Percentiles rank a stretch among this genome's conserved stretches.
phyloP scores from a whole-genome alignment of 345 rosid species.

The Lepidium didymum region DNA sequence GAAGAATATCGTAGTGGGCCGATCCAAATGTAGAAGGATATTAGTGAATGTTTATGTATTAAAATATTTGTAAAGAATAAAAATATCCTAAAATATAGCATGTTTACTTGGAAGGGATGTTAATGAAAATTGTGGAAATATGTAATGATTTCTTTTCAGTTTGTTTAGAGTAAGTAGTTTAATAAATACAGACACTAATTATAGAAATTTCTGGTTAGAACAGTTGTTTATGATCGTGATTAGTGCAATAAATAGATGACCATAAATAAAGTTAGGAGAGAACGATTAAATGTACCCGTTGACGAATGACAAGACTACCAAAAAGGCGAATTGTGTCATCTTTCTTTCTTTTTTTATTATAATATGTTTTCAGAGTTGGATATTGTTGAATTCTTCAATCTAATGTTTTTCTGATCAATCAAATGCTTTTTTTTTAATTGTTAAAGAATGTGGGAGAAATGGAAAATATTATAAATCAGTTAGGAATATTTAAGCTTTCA shows the following conservation, averaged over 20 bases:
- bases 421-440: neutral
- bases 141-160: neutral
- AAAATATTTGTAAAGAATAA: neutral
- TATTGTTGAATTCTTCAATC: neutral
- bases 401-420: neutral
- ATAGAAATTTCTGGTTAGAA: neutral
- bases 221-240: neutral
- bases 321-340: constrained; percentile 22
- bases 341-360: neutral
- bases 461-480: neutral
- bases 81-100: neutral
- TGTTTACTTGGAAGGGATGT: constrained; percentile 8
- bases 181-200: neutral
- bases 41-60: no score
- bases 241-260: constrained; percentile 13
- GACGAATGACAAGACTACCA: constrained; percentile 15
- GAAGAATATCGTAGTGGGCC: neutral
- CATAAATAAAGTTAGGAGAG: neutral
- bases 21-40: no score
- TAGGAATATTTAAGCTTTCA: neutral
- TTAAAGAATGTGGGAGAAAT: neutral
- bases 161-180: neutral
- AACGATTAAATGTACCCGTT: constrained; percentile 6
- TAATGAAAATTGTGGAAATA: neutral
- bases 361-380: constrained; percentile 3